A percentile compares a stretch with the other conserved stretches of the same genome.
These are phyloP conservation scores for Zygosaccharomyces bisporus DNA, from an alignment of 805 yeast genomes.

Conservation along the genomic window DNA sequence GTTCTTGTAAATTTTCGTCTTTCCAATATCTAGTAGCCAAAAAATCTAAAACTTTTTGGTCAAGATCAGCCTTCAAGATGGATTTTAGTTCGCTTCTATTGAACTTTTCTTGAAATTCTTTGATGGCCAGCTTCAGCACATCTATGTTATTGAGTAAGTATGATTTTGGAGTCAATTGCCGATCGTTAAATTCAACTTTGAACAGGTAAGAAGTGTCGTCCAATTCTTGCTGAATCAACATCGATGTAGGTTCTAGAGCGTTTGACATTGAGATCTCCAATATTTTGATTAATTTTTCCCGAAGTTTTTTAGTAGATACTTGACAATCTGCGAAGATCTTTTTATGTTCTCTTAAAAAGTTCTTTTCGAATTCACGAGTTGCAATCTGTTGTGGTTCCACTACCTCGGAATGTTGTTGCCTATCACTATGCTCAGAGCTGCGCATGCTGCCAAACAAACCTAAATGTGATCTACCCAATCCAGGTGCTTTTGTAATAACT, in stretches of 20 bases:
- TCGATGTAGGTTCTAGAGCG: slow-evolving; percentile 82
- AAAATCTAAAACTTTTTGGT: slow-evolving; percentile 82
- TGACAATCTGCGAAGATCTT: slow-evolving; percentile 58
- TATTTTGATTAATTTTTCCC: slow-evolving; percentile 78
- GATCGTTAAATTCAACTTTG: slow-evolving; percentile 94
- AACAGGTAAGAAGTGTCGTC: slow-evolving; percentile 91
- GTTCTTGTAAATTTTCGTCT: slow-evolving; percentile 43
- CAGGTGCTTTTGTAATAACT: slow-evolving; percentile 83
- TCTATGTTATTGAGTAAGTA: slow-evolving; percentile 91
- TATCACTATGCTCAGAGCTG: neutral
- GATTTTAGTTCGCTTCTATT: slow-evolving; percentile 79
- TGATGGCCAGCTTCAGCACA: slow-evolving; percentile 75
- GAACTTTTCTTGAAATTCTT: slow-evolving; percentile 78
- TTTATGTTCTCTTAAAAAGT: slow-evolving; percentile 61
- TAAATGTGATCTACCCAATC: slow-evolving; percentile 15
- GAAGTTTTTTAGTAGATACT: slow-evolving; percentile 71
- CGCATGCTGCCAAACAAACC: slow-evolving; percentile 21
- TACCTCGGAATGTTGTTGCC: neutral
- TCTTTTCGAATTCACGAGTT: slow-evolving; percentile 63
- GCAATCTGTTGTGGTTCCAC: slow-evolving; percentile 19
- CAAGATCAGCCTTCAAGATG: slow-evolving; percentile 75
- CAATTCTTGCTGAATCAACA: slow-evolving; percentile 79
- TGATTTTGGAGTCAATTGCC: slow-evolving; percentile 89
- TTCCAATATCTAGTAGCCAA: slow-evolving; percentile 94
- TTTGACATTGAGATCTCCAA: slow-evolving; percentile 88